Percentiles rank a stretch among this genome's conserved stretches.
phyloP scores from a whole-genome alignment of 208 protist genomes.

The Leishmania guyanensis region DNA sequence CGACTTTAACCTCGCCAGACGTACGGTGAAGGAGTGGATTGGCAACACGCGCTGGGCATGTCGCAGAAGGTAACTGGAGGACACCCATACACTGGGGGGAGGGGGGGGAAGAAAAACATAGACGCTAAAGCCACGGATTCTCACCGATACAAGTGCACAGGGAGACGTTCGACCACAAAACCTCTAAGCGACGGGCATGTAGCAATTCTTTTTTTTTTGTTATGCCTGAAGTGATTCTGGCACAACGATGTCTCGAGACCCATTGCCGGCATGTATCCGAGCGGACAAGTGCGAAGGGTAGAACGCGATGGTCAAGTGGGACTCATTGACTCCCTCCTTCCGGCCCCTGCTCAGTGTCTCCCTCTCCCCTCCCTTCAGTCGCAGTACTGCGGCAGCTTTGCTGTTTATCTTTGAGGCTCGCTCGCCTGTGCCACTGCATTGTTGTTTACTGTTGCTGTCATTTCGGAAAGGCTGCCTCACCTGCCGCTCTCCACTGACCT shows the following conservation, averaged over 20 bases:
- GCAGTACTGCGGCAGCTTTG: background rate
- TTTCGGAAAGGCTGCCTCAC: background rate
- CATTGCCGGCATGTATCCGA: background rate
- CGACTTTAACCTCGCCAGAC: constrained; percentile 25
- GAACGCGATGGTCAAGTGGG: background rate
- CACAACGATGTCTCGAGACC: background rate
- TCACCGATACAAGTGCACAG: background rate
- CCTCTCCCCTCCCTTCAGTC: background rate
- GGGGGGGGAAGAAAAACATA: background rate
- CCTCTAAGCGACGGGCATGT: background rate
- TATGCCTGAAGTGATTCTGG: background rate
- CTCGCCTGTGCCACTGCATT: background rate
- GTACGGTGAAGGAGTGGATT: constrained; percentile 39
- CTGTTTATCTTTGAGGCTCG: background rate
- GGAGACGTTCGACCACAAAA: background rate
- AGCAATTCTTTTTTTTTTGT: background rate
- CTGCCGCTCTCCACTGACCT: background rate
- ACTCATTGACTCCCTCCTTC: too few species aligned
- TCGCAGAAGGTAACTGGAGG: background rate
- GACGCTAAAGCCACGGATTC: too few species aligned
- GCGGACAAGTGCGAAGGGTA: background rate
- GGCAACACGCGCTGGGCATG: background rate
- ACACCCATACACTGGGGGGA: background rate
- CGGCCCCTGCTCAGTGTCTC: background rate
- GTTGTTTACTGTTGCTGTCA: background rate